Base-by-base conservation (phyloP, 352 stramenopile genomes). In the Peronospora farinosa region DNA sequence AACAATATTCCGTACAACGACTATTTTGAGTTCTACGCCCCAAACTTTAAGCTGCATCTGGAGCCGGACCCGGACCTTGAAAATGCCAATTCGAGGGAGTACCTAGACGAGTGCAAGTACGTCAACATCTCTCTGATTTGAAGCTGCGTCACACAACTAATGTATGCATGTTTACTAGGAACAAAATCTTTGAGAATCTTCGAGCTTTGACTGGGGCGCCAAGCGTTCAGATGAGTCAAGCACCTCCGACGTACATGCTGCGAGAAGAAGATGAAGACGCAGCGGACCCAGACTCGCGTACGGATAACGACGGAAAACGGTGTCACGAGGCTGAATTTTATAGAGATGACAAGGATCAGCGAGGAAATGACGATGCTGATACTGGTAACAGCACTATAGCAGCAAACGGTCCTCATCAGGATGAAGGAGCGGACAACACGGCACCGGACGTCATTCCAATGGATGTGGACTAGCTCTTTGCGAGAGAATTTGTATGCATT, bases 111-210 rank as follows among this genome's bases (percentile, higher is more conserved):
- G 44, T 86, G 83, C 66, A 94, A 87, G 81, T 90, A 75, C 47
- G 73, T 75, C 2, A 13, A 40, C 3, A 11, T 7, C 2, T 16
- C 7, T 4, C 15, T 31, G 11, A 27, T 10, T 19, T 30, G 36
- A 21, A 41, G 9, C 10, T 23, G 16, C n/a, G 19, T 40, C 44
- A 25, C 41, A 21, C 19, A 25, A 40, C 27, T 52, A 27, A 57
- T 2, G 21, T 15, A 5, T 45, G 0, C 40, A 16, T 38, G 25
- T 49, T 51, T 39, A 19, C 39, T 25, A 93, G 79, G 50, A 68
- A 72, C 38, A 88, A 89, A 69, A 88, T 93, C 36, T 91, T 91
- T 57, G 82, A 93, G 58, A 81, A 93, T 48, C 62, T 93, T 12
- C 65, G 74, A 16, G 74, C 79, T 0, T 49, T 93, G 11, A 82